These are phyloP conservation scores for Leishmania guyanensis DNA, from an alignment of 208 protist genomes.

Conservation along the genomic window DNA sequence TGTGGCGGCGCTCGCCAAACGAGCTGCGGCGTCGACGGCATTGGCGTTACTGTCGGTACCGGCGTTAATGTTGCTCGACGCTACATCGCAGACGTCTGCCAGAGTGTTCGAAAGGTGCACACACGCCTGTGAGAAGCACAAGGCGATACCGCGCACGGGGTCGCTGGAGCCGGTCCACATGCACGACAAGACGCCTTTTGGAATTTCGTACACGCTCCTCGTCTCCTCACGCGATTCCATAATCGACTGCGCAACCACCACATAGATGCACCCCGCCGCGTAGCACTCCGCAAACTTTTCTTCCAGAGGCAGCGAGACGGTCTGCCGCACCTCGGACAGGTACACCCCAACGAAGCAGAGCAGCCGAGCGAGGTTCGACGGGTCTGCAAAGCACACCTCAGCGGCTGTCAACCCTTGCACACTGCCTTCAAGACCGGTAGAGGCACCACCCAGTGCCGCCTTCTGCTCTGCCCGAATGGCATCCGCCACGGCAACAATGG, in stretches of 20 bases:
- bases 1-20: neutral
- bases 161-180: slow-evolving; percentile 65
- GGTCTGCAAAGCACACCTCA: slow-evolving; percentile 70
- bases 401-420: slow-evolving; percentile 40
- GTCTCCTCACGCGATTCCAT: slow-evolving; percentile 70
- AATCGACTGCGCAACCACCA: slow-evolving; percentile 61
- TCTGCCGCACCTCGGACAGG: slow-evolving; percentile 41
- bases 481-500: slow-evolving; percentile 56
- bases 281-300: slow-evolving; percentile 67
- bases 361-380: slow-evolving; percentile 40
- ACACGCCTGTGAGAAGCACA: slow-evolving; percentile 43
- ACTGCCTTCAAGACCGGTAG: neutral
- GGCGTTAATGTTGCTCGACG: neutral
- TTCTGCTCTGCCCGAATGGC: slow-evolving; percentile 33
- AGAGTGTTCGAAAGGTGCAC: slow-evolving; percentile 42
- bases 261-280: slow-evolving; percentile 58
- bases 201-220: slow-evolving; percentile 37
- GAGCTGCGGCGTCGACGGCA: neutral
- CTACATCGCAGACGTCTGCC: slow-evolving; percentile 37
- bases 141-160: slow-evolving; percentile 36
- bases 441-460: neutral
- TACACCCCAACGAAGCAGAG: slow-evolving; percentile 46
- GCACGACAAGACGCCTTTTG: slow-evolving; percentile 21
- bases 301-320: slow-evolving; percentile 42
- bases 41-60: neutral